Evolutionary conservation across 345 rosid species (phyloP), one percentile per base, ranked within the genome.

Genomic region (Linum tenue): DNA sequence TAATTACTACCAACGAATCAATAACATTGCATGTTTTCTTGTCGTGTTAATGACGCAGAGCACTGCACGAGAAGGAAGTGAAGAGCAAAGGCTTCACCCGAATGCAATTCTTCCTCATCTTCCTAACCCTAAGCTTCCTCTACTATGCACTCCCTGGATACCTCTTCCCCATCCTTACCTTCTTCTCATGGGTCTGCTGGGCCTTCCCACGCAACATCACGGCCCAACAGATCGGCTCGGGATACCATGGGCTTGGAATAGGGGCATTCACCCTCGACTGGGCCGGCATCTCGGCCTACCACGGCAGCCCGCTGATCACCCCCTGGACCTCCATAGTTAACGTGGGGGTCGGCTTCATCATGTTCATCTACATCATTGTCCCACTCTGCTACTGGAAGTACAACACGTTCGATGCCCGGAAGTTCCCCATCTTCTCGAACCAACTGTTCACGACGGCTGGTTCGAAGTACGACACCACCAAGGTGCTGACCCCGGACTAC

Each of bases 271-370:
- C 95, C 43, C 81, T 95, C 37, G 99, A 95, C 56, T 95, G 99
- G 99, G 99, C 99, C 16, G 99, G 99, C 16, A 95, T 95, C 77
- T 85, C 96, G 0, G 99, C 99, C 40, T 95, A 95, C 63, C 99
- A 95, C 55, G 99, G 99, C 39, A 91, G 96, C 71, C 99, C 99
- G 2, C 82, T 95, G 60, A 96, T 95, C 44, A 69, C 99, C 2
- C 99, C 99, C 0, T 95, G 92, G 91, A 65, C 86, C 38, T 88
- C 99, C 41, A 91, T 95, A 67, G 76, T 95, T 68, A 95, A 91
- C 57, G 90, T 91, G n/a, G 99, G 89, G 55, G 70, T 89, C 55
- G 97, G 99, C 39, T 95, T 95, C 80, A 65, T 91, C 76, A 85
- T 95, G 94, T 95, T 95, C 53, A 80, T 95, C 38, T 91, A 95